Evolutionary conservation across 1,284 basidiomycete species (phyloP).

Genomic region (Trichosporon sp.): DNA sequence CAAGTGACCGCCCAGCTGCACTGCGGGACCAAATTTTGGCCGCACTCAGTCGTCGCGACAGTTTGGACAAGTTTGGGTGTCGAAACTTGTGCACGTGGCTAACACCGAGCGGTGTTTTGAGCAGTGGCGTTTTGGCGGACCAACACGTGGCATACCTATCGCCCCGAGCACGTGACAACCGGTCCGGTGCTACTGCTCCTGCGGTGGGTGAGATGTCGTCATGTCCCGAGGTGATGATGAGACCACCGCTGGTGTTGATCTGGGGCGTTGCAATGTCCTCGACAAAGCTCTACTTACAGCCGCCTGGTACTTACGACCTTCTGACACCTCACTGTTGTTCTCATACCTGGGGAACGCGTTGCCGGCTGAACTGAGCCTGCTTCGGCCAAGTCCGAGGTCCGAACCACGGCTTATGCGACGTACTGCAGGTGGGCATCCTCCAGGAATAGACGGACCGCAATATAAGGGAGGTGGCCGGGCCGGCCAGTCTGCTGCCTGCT

Average conservation of each 20-base stretch:
- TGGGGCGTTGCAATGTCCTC: neutral
- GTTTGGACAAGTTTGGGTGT: neutral
- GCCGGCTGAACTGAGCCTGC: neutral
- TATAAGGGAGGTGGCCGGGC: neutral
- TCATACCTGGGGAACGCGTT: neutral
- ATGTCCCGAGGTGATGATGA: neutral
- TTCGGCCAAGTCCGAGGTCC: neutral
- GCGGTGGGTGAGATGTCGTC: neutral
- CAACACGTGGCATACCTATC: neutral
- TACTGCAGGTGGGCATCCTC: neutral
- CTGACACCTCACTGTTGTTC: neutral
- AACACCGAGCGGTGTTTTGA: neutral
- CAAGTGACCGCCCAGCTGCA: neutral
- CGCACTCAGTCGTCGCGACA: neutral
- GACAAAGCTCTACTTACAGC: neutral
- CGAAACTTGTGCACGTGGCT: neutral
- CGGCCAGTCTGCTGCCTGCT: neutral
- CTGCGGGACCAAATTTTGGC: conserved; percentile 2
- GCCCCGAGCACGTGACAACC: neutral
- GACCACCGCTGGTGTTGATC: neutral
- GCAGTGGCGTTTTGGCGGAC: neutral
- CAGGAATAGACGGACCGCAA: too few species aligned
- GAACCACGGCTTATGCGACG: neutral
- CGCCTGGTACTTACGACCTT: neutral
- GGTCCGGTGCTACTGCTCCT: neutral